Base-by-base conservation (phyloP, 805 yeast species). In the Spathaspora sp. region DNA sequence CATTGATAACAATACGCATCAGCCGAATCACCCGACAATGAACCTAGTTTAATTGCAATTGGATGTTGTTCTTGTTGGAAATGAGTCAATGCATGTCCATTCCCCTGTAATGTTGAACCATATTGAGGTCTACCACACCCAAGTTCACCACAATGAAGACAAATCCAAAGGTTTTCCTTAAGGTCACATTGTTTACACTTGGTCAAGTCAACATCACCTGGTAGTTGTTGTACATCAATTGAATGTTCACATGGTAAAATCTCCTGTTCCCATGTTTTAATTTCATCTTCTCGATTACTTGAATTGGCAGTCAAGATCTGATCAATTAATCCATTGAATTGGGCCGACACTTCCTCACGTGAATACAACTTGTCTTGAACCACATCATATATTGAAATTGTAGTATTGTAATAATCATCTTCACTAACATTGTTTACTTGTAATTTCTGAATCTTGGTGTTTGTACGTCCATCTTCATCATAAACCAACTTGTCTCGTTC, bases 51-150 rank as follows among this genome's bases (percentile, higher is more conserved):
- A 7, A 92, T 88, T 0, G 97, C 97, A 16, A 92, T 82, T 2
- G 89, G 81, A 68, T 94, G 99, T 0, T 73, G 75, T 0, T 80
- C 57, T 0, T 54, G 38, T 39, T 85, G 81, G 61, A 66, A 85
- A 68, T 94, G 99, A 0, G 68, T 64, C 53, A 93, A 70, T 0
- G 96, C 98, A 66, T 94, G 99, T 0, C 96, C 85, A 63, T 93
- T 83, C 5, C 99, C 99, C n/a, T 91, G 86, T 35, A 73, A 54
- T 11, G 87, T 82, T 20, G 96, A 93, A 35, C 98, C 99, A 63
- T 88, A 89, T 67, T 94, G 99, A 31, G 85, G 84, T 57, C 99
- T 76, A 5, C 99, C 99, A 70, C 99, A 94, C 4, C 97, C 97
- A 10, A 91, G 60, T n/a, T 79, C 71, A 1, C 99, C 99, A 77